Conservation (phyloP, 2,329 filamentous ascomycete species). For the Domatiomyces catenatus region DNA sequence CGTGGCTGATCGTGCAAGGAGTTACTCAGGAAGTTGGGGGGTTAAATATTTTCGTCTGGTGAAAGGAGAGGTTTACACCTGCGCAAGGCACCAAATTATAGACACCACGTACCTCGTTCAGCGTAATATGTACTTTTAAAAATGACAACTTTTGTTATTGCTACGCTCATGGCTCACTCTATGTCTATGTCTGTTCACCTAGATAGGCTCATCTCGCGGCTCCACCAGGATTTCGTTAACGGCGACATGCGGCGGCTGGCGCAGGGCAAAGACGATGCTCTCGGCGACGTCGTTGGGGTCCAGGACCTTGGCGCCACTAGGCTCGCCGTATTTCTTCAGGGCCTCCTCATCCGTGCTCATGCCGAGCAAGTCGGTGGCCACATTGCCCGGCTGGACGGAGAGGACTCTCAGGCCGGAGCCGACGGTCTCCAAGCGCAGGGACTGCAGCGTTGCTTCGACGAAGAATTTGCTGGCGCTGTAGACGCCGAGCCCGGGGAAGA, state of each 20-base stretch:
- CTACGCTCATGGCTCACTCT: not conserved
- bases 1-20: no score
- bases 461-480: conserved; percentile 79
- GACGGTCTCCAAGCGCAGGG: conserved; percentile 58
- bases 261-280: conserved; percentile 58
- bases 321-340: conserved; percentile 62
- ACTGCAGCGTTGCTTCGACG: conserved; percentile 66
- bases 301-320: conserved; percentile 60
- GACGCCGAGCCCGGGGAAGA: conserved; percentile 66
- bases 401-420: conserved; percentile 60
- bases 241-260: conserved; percentile 58
- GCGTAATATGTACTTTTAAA: no score
- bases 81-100: no score
- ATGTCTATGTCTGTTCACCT: conserved; percentile 1
- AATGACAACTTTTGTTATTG: no score
- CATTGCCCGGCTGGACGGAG: conserved; percentile 62
- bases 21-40: no score
- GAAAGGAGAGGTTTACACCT: no score
- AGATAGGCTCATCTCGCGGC: conserved; percentile 61
- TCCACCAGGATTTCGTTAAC: conserved; percentile 72
- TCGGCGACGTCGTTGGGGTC: conserved; percentile 56
- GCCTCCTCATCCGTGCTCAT: conserved; percentile 66
- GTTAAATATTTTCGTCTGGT: no score
- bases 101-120: no score
- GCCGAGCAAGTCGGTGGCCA: conserved; percentile 53